Conservation (phyloP, 106 monocot species). For the Iris macrosiphon region DNA sequence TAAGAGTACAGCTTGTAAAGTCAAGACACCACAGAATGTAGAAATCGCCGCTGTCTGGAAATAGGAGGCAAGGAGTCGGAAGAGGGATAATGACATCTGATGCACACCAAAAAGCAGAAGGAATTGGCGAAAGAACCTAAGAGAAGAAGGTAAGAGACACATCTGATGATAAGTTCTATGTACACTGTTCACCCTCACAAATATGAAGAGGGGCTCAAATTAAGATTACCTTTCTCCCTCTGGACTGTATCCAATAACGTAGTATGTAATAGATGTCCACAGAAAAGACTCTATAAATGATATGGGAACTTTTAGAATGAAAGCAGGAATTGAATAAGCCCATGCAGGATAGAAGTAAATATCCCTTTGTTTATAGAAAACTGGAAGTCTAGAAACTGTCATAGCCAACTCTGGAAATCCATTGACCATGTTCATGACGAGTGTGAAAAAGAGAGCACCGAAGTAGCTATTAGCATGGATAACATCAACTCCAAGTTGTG, state of each 20-base stretch:
- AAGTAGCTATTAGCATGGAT: slow-evolving; percentile 54
- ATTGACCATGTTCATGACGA: slow-evolving; percentile 47
- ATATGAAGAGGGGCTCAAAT: not conserved
- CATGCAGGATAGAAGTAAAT: slow-evolving; percentile 85
- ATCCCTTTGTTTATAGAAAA: slow-evolving; percentile 83
- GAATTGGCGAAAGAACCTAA: slow-evolving; percentile 68
- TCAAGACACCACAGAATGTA: slow-evolving; percentile 14
- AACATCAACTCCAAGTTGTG: slow-evolving; percentile 35
- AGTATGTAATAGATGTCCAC: slow-evolving; percentile 70
- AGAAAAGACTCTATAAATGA: slow-evolving; percentile 61
- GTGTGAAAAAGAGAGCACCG: slow-evolving; percentile 55
- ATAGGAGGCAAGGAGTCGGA: slow-evolving; percentile 43
- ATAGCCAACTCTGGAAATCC: slow-evolving; percentile 63
- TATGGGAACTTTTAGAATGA: slow-evolving; percentile 60
- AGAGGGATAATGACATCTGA: slow-evolving; percentile 53
- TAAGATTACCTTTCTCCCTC: slow-evolving; percentile 37
- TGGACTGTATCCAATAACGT: slow-evolving; percentile 68
- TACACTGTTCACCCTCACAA: no score
- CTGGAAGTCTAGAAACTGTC: slow-evolving; percentile 61
- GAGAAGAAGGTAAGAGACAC: not conserved
- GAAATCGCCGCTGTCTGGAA: slow-evolving; percentile 34
- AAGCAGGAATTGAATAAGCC: slow-evolving; percentile 66
- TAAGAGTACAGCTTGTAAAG: slow-evolving; percentile 22
- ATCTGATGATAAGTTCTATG: no score
- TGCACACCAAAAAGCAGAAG: slow-evolving; percentile 57